Base-by-base conservation (phyloP, 495 filamentous ascomycete species). In the Hypoxylon trugodes region DNA sequence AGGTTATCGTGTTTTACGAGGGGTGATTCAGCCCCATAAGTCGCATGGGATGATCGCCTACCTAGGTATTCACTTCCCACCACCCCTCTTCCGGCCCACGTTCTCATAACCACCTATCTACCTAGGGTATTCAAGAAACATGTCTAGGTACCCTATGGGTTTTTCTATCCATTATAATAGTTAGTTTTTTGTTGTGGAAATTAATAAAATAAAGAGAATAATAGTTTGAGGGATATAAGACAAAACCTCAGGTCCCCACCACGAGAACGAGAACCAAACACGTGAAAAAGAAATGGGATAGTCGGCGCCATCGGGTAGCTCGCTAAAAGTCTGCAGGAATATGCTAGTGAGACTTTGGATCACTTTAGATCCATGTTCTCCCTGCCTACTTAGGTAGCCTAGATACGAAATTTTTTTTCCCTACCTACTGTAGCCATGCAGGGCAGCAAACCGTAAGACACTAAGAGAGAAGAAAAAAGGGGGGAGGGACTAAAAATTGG, bases 361-460 rank as follows among this genome's bases (percentile, higher is more conserved):
- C 49, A 59, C 41, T 59, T 36, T 49, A 33, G 50, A 60, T 56
- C 61, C 62, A 66, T 60, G 21, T 41, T 36, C 37, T 66, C 50
- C 62, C 43, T 54, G 10, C 38, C 38, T 36, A 36, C 16, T 50
- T 63, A 47, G 18, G 43, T 42, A 58, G 22, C 25, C 22, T 28
- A 43, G 41, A 45, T 30, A 36, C 46, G 43, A 55, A 60, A 55
- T 65, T 60, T 60, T n/a, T n/a, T n/a, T n/a, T n/a, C n/a, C n/a
- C n/a, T n/a, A n/a, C n/a, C 53, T 33, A 50, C 28, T 50, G 62
- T 42, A 43, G 49, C 60, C 45, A 61, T 61, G 63, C 57, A 66
- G 57, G 50, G 57, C 51, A 66, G 63, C 64, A 67, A 67, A 61
- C 64, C 37, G 52, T 61, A 52, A 61, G 52, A 57, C 52, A 61